phyloP scores from a whole-genome alignment of 768 basidiomycete species.

The Trametes cinnabarina region DNA sequence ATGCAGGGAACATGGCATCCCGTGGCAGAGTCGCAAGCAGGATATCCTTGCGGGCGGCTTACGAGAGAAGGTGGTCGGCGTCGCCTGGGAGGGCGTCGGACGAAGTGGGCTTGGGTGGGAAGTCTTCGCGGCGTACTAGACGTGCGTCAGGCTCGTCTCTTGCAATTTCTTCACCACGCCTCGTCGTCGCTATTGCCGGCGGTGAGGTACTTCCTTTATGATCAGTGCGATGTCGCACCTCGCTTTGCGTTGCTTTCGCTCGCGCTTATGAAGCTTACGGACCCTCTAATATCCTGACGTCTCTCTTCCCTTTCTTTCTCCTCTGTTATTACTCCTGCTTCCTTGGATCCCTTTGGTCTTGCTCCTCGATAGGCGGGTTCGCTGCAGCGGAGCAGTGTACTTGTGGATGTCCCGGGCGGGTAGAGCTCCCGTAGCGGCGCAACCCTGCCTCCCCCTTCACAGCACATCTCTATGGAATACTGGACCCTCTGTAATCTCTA shows the following conservation, averaged over 20 bases:
- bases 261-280: conserved; percentile 12
- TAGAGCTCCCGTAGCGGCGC: conserved; percentile 11
- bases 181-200: neutral
- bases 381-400: conserved; percentile 13
- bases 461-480: neutral
- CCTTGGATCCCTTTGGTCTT: neutral
- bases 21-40: conserved; percentile 42
- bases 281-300: neutral
- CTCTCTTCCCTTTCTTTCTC: neutral
- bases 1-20: conserved; percentile 27
- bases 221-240: conserved; percentile 5
- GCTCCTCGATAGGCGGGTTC: neutral
- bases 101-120: conserved; percentile 47
- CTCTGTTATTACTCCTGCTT: neutral
- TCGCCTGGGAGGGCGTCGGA: conserved; percentile 64
- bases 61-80: conserved; percentile 53
- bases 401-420: conserved; percentile 8
- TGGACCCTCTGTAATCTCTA: conserved; percentile 8
- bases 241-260: neutral
- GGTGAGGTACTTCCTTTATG: neutral
- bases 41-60: conserved; percentile 50
- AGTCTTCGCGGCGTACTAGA: conserved; percentile 22
- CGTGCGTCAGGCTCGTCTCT: neutral
- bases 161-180: neutral
- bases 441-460: neutral